Evolutionary conservation across 108 stramenopile genomes (phyloP).

Genomic region (Skeletonema menzelii): DNA sequence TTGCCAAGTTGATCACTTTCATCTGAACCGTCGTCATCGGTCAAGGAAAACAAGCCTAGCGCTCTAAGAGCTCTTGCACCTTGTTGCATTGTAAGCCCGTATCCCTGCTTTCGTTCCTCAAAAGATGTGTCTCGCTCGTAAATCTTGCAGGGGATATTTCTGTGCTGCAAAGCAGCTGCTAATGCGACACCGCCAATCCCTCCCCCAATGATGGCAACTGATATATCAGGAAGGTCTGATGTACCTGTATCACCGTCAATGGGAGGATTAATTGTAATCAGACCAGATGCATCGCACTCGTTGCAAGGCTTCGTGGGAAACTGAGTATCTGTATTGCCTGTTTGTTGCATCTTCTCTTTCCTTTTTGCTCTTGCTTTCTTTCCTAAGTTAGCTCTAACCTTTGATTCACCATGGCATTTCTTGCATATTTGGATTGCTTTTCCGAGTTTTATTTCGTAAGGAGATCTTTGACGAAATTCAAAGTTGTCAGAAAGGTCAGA

Average conservation of each 20-base stretch:
- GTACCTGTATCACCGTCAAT: background rate
- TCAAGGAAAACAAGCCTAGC: constrained; percentile 54
- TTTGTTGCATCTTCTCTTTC: constrained; percentile 15
- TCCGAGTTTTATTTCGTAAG: constrained; percentile 35
- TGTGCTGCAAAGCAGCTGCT: constrained; percentile 79
- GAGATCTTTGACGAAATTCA: constrained; percentile 15
- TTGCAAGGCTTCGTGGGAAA: constrained; percentile 50
- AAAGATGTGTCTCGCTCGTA: constrained; percentile 82
- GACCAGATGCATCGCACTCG: constrained; percentile 45
- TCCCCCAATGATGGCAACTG: constrained; percentile 81
- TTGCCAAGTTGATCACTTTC: background rate
- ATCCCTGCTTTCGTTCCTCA: constrained; percentile 74
- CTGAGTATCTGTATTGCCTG: constrained; percentile 18
- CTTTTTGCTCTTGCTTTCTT: constrained; percentile 50
- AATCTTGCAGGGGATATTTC: constrained; percentile 65
- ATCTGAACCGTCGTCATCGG: constrained; percentile 16
- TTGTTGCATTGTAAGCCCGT: constrained; percentile 92
- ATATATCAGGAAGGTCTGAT: background rate
- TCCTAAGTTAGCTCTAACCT: constrained; percentile 42
- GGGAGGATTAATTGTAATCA: constrained; percentile 9
- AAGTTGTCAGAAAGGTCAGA: background rate
- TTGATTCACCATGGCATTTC: constrained; percentile 66
- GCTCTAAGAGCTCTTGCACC: constrained; percentile 67
- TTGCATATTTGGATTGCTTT: constrained; percentile 37
- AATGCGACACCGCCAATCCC: constrained; percentile 85